Base-by-base conservation (phyloP, 768 basidiomycete species). In the Pisolithus orientalis region DNA sequence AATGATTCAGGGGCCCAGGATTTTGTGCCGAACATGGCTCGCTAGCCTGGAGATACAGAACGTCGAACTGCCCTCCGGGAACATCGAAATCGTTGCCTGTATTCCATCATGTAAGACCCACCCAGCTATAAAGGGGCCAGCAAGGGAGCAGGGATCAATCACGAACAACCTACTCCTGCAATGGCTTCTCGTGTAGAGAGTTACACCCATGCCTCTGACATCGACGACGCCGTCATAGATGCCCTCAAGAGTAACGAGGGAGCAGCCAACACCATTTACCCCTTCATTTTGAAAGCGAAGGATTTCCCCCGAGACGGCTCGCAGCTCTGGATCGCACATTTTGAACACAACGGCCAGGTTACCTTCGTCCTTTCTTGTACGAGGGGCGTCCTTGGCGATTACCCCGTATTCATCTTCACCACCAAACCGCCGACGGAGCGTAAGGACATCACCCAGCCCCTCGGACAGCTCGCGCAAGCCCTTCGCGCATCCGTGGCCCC, bases 351-450 rank as follows among this genome's bases (percentile, higher is more conserved):
- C 6, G 39, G 43, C 13, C 46, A 50, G 10, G 49, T 62, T 40
- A 54, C 40, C 45, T 77, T 84, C 53, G 66, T 90, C 8, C 68
- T 87, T 4, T 77, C 84, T 10, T 80, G 80, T 57, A 86, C 83
- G 0, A 64, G 75, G 28, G 80, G 79, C 0, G 62, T 66, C 17
- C 68, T 84, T 47, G 85, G 79, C 1, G 61, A 70, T 44, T 85
- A 89, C 56, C 89, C 88, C 3, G 58, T 85, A 7, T 90, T 90
- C 68, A 70, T 90, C 28, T 78, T 74, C 60, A 77, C 72, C 25
- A 70, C 72, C 32, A 72, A 73, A 53, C 75, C 70, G 0, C 71
- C 60, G 59, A 64, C 68, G 14, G 53, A 56, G 5, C 72, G 87
- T 29, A 57, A 65, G 44, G 65, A 68, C 38, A 62, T 80, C 13